Conservation (phyloP, 202 grass and related monocot genomes). For the Panicum hallii region DNA sequence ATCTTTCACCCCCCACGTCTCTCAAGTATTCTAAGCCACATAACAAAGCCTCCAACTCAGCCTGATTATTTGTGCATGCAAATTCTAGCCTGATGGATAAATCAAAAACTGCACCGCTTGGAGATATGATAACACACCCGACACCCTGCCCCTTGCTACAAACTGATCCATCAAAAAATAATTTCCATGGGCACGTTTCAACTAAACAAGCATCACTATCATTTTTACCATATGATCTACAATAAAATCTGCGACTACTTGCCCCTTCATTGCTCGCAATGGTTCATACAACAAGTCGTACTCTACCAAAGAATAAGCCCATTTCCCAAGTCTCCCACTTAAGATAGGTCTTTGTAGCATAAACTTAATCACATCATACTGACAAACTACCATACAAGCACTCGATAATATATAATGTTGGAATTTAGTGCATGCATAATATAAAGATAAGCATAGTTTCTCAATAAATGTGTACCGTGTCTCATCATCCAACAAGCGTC, state of each 20-base stretch:
- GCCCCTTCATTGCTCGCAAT: neutral
- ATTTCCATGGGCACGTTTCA: neutral
- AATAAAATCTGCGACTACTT: neutral
- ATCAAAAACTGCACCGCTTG: too few species aligned
- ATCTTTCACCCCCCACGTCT: too few species aligned
- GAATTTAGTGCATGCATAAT: neutral
- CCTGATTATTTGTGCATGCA: too few species aligned
- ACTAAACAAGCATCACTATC: neutral
- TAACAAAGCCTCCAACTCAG: too few species aligned
- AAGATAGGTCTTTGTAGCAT: neutral
- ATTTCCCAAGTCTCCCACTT: neutral
- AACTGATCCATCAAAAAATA: conserved; percentile 4
- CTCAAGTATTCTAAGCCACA: too few species aligned
- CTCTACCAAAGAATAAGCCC: neutral
- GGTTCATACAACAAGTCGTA: neutral
- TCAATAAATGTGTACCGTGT: neutral
- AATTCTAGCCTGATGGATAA: too few species aligned
- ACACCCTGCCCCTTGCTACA: neutral
- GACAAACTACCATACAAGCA: neutral
- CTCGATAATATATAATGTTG: neutral
- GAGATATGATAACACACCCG: too few species aligned
- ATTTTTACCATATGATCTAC: neutral
- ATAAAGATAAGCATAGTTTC: neutral
- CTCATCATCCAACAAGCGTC: neutral
- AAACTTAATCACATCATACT: neutral